Conservation (phyloP, 1,284 basidiomycete genomes). For the Cutaneotrichosporon cavernicola region DNA sequence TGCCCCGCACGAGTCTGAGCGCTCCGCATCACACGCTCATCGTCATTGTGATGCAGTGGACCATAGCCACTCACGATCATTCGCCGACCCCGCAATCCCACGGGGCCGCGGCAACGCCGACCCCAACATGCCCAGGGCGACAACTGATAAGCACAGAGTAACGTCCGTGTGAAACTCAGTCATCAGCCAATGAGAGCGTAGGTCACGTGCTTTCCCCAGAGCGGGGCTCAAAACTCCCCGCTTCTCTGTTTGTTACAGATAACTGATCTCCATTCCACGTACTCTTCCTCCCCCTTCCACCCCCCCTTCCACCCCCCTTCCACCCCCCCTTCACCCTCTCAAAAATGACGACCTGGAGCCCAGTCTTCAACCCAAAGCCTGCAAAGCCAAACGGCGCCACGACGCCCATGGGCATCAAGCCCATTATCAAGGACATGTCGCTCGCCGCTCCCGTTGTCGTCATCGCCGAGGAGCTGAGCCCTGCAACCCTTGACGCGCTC, state of each 20-base stretch:
- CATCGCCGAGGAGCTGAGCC: conserved; percentile 15
- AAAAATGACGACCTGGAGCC: conserved; percentile 1
- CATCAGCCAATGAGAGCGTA: background rate
- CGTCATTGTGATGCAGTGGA: too few species aligned
- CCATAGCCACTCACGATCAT: too few species aligned
- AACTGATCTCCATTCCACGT: background rate
- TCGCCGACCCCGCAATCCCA: too few species aligned
- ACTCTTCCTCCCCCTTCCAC: background rate
- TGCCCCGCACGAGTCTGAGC: too few species aligned
- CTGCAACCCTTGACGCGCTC: conserved; percentile 13
- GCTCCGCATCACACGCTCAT: too few species aligned
- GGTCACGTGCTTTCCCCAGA: background rate
- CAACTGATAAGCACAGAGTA: background rate
- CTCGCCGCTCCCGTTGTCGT: conserved; percentile 7
- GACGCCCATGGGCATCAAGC: conserved; percentile 3
- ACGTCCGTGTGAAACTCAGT: background rate
- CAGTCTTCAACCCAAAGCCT: conserved; percentile 1
- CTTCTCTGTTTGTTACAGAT: background rate
- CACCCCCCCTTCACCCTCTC: background rate
- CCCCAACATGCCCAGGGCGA: too few species aligned
- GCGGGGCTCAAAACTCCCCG: background rate
- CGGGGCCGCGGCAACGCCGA: too few species aligned
- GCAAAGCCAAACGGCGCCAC: background rate
- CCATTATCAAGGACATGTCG: background rate
- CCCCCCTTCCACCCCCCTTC: background rate